Conservation (phyloP, 2,329 filamentous ascomycete species). For the Xylariaceae sp. region DNA sequence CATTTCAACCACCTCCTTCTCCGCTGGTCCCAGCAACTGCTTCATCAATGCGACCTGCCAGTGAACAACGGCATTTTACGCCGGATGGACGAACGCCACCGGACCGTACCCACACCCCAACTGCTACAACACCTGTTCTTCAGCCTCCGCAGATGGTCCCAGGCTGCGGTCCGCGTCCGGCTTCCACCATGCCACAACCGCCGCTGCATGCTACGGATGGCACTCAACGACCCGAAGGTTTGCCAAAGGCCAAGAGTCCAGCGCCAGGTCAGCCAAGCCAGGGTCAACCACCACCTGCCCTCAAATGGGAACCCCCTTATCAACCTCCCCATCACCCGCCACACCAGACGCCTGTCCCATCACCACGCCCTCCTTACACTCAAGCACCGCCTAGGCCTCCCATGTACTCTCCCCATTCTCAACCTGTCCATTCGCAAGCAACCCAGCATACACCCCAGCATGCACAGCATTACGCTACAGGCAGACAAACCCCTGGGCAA, state of each 20-base stretch:
- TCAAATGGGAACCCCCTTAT: constrained; percentile 41
- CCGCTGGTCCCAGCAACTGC: constrained; percentile 18
- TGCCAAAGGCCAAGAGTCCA: constrained; percentile 31
- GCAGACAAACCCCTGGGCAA: constrained; percentile 25
- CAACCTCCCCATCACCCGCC: constrained; percentile 28
- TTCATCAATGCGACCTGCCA: constrained; percentile 17
- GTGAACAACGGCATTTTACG: constrained; percentile 24
- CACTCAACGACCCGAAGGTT: constrained; percentile 33
- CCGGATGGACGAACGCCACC: constrained; percentile 24
- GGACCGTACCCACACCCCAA: constrained; percentile 21
- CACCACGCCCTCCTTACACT: constrained; percentile 29
- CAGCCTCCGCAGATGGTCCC: constrained; percentile 37
- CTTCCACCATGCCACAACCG: constrained; percentile 26
- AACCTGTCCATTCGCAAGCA: constrained; percentile 22
- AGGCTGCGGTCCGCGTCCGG: constrained; percentile 28
- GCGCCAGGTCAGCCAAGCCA: constrained; percentile 28
- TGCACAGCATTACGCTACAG: constrained; percentile 23
- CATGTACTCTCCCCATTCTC: constrained; percentile 25
- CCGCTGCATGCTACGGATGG: constrained; percentile 29
- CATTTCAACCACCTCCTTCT: constrained; percentile 25
- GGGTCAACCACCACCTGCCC: constrained; percentile 29
- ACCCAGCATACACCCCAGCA: neutral
- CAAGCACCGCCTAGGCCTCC: constrained; percentile 27
- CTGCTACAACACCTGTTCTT: constrained; percentile 32
- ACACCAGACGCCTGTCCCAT: constrained; percentile 33